Base-by-base conservation (phyloP, 2,329 filamentous ascomycete genomes). In the Pseudogymnoascus verrucosus region DNA sequence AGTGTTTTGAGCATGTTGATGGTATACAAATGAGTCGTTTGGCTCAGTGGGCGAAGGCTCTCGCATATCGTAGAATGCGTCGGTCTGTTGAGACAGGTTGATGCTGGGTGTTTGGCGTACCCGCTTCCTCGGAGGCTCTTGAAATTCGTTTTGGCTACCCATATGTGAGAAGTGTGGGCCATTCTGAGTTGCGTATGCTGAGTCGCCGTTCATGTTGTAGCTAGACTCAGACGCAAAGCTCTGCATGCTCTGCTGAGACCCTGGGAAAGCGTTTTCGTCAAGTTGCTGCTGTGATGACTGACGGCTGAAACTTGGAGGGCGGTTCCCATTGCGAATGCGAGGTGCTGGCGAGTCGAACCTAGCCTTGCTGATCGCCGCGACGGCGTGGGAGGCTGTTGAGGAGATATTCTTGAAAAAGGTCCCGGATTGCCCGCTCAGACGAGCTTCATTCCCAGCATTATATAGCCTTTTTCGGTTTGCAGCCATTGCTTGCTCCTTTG, bases 401-500 rank as follows among this genome's bases (percentile, higher is more conserved):
- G 93, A 98, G 67, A 99, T 98, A 72, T 96, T 97, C 73, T 93
- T 93, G 79, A 99, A 98, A 74, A 97, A 97, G 1, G 95, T 97
- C 16, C 92, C 93, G 57, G 89, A 87, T 16, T 86, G 69, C 71
- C 84, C 86, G 70, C 85, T 86, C 11, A 82, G 78, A 60, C 91
- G 84, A 60, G 82, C 85, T 64, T 96, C 91, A 62, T 85, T 80
- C 54, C 82, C 84, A 59, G 85, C 82, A 68, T 89, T 96, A 77
- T 97, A 98, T 76, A 97, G 86, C 68, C 93, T 86, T 76, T 99
- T 98, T 69, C 95, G 82, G 76, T 92, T 89, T 4, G 93, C 93
- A 10, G 95, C 95, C 93, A 98, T 96, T 65, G 95, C 95, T 76
- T 98, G 95, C 76, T 98, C 95, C 76, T 99, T 99, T 39, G 95